Evolutionary conservation across 345 rosid species (phyloP), one percentile per base, ranked within the genome.

Genomic region (Brassica napus): DNA sequence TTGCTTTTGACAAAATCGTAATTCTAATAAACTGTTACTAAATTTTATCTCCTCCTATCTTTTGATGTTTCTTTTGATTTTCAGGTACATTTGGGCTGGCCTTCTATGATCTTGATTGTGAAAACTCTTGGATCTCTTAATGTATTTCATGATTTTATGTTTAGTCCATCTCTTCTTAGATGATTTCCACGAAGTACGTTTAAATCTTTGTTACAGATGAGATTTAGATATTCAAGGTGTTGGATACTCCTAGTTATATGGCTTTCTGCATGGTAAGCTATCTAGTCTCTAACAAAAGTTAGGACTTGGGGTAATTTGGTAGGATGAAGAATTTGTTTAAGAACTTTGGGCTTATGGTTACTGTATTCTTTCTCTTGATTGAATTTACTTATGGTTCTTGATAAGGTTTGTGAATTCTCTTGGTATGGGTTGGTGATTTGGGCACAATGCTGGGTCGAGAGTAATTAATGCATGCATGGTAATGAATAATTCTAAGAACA

Each of bases 81-180:
- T 68, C 35, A 68, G 44, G 57, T 12, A 68, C 24, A 44, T 42
- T 42, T 67, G 34, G 71, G 71, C 58, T 68, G 58, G n/a, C 35
- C 23, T 67, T 42, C 34, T 12, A 44, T 47, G 35, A 66, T 35
- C 44, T 4, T 66, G 16, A 39, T n/a, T 39, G 32, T 39, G 54
- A 39, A 37, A 8, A 39, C 70, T 39, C 70, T 66, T 66, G 8
- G 31, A 66, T 37, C 16, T 66, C 21, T 37, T 37, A 37, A 4
- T 66, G 31, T 9, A 66, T 39, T 39, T 39, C 54, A 66, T 21
- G 70, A 23, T 39, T n/a, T 39, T 39, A 21, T 39, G 70, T 66
- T 10, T 9, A 37, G 14, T 39, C 32, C 55, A 39, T 37, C 32
- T 23, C 71, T 67, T 42, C 18, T 10, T 21, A 37, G 31, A 39